Percentiles rank a stretch among this genome's conserved stretches.
Evolutionary conservation across 108 stramenopile genomes (phyloP).

Genomic region (Nitzschia sp.): DNA sequence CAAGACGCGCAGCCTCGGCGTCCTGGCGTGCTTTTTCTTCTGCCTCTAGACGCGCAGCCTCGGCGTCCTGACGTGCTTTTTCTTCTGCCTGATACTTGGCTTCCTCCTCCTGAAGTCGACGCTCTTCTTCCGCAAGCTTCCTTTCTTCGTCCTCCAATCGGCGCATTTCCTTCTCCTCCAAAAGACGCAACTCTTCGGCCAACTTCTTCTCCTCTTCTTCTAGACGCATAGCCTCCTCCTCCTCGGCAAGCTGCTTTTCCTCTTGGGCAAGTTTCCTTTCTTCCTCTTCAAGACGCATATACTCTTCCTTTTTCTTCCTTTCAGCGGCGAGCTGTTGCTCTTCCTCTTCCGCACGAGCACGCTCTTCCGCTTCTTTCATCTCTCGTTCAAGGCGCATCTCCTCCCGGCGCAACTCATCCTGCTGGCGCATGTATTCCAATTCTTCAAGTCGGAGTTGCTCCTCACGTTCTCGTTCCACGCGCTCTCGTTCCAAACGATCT

Average conservation of each 20-base stretch:
- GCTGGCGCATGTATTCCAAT: conserved; percentile 19
- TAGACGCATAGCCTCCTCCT: conserved; percentile 9
- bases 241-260: neutral
- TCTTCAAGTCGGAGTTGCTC: conserved; percentile 18
- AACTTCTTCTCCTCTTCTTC: neutral
- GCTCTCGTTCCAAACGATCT: conserved; percentile 13
- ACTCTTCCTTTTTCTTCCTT: neutral
- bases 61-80: conserved; percentile 1
- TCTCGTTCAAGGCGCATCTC: conserved; percentile 28
- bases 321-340: conserved; percentile 4
- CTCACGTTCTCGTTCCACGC: neutral
- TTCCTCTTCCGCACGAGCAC: conserved; percentile 9
- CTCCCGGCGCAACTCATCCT: conserved; percentile 18
- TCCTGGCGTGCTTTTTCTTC: conserved; percentile 11
- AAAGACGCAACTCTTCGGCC: neutral
- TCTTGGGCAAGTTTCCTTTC: neutral
- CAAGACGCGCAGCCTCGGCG: conserved; percentile 1
- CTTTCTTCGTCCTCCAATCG: conserved; percentile 3
- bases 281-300: conserved; percentile 16
- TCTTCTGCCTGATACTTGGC: conserved; percentile 5
- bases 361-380: conserved; percentile 19
- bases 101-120: conserved; percentile 9
- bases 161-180: neutral
- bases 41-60: neutral
- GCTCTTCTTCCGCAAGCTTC: neutral